Conservation (phyloP, 192 early-diverging fungal species). For the Coemansia sp. region DNA sequence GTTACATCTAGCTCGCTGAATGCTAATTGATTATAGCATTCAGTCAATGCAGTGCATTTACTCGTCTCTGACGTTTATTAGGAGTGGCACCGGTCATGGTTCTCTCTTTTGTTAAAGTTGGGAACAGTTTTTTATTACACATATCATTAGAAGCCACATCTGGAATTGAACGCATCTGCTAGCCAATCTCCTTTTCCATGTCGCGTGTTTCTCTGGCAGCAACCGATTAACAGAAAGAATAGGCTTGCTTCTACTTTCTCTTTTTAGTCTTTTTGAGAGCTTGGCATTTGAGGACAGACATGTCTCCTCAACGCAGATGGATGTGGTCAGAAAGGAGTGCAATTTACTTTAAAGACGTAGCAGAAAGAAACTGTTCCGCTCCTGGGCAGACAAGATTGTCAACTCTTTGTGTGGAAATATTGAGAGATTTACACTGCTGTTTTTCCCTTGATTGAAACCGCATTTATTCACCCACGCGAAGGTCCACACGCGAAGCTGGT, state of each 20-base stretch:
- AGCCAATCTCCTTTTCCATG: too few species aligned
- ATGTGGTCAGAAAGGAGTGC: neutral
- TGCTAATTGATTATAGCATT: too few species aligned
- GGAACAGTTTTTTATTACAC: too few species aligned
- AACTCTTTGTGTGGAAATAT: neutral
- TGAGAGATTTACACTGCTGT: neutral
- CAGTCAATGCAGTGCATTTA: too few species aligned
- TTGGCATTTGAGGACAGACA: neutral
- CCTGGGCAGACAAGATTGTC: neutral
- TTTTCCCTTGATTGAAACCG: neutral
- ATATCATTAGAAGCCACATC: too few species aligned
- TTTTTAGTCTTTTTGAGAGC: conserved; percentile 3
- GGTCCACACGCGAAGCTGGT: neutral
- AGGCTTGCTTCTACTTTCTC: neutral
- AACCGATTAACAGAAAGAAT: too few species aligned
- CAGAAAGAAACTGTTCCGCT: neutral
- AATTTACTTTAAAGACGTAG: neutral
- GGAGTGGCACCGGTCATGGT: too few species aligned
- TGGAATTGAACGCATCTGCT: too few species aligned
- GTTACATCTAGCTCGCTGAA: too few species aligned
- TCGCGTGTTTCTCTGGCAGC: too few species aligned
- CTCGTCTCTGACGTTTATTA: too few species aligned
- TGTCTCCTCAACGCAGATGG: neutral
- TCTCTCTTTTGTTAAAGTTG: too few species aligned
- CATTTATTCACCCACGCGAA: neutral